phyloP scores from a whole-genome alignment of 108 stramenopile genomes.

The Nannochloropsis oceanica region DNA sequence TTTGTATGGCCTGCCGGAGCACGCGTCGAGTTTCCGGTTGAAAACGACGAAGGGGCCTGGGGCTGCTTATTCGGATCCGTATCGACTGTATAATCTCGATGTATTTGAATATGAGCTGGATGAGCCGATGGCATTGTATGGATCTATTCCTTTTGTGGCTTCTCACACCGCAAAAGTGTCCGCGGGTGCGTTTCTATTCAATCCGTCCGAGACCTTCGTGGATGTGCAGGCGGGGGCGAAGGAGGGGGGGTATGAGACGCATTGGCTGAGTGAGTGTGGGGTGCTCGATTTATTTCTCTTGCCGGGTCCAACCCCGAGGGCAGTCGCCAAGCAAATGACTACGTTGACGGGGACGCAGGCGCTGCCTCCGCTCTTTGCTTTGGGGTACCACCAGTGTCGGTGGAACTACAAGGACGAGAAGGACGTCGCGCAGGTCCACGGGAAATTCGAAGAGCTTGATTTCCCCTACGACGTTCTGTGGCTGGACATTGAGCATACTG shows the following conservation, averaged over 20 bases:
- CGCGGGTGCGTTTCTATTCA: slow-evolving; percentile 87
- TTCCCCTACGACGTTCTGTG: slow-evolving; percentile 99
- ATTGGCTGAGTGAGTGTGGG: slow-evolving; percentile 79
- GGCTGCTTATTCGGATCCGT: slow-evolving; percentile 71
- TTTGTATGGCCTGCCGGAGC: slow-evolving; percentile 92
- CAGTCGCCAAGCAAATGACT: slow-evolving; percentile 56
- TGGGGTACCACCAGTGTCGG: slow-evolving; percentile 98
- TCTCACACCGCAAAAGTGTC: slow-evolving; percentile 46
- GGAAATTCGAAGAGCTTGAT: slow-evolving; percentile 81
- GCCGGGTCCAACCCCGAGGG: slow-evolving; percentile 23
- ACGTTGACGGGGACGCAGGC: slow-evolving; percentile 58
- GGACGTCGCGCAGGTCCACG: slow-evolving; percentile 79
- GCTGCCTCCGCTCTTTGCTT: slow-evolving; percentile 83
- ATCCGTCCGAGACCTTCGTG: slow-evolving; percentile 96
- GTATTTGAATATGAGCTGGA: slow-evolving; percentile 99
- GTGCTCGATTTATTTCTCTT: slow-evolving; percentile 41
- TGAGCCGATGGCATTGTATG: slow-evolving; percentile 94
- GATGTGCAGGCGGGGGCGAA: slow-evolving; percentile 52
- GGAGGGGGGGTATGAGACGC: slow-evolving; percentile 43
- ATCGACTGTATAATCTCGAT: slow-evolving; percentile 95
- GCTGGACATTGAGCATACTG: slow-evolving; percentile 99
- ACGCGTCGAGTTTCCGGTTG: slow-evolving; percentile 71
- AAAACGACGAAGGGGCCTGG: slow-evolving; percentile 47
- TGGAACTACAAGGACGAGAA: slow-evolving; percentile 98
- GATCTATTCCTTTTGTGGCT: slow-evolving; percentile 68